Percentiles rank a stretch among this genome's conserved stretches.
These are phyloP conservation scores for Penicillium bialowiezense DNA, from an alignment of 495 filamentous ascomycete genomes.

Conservation along the genomic window DNA sequence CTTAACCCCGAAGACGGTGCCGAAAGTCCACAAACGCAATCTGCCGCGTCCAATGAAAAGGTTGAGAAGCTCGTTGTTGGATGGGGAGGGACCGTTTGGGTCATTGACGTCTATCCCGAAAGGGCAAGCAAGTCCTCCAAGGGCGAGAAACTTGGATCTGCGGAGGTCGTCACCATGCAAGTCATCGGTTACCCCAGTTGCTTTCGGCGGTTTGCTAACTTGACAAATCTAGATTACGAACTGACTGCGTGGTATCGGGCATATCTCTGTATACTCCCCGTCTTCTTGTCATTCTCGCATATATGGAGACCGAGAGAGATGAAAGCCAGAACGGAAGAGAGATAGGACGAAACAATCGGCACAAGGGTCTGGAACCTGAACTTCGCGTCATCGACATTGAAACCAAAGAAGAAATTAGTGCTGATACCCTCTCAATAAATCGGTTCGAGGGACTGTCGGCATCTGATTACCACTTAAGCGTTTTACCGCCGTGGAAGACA, in stretches of 20 bases:
- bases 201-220: conserved; percentile 5
- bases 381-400: conserved; percentile 84
- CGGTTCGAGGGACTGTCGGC: conserved; percentile 84
- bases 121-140: conserved; percentile 66
- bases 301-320: conserved; percentile 71
- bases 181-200: conserved; percentile 27
- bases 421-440: conserved; percentile 77
- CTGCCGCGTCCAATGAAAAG: conserved; percentile 28
- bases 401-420: conserved; percentile 74
- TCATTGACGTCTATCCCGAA: conserved; percentile 87
- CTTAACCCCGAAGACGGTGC: conserved; percentile 43
- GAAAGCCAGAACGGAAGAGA: conserved; percentile 28
- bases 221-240: conserved; percentile 64
- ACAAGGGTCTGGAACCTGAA: conserved; percentile 79
- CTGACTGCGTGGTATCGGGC: conserved; percentile 95
- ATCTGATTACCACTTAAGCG: conserved; percentile 85
- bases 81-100: conserved; percentile 95
- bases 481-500: conserved; percentile 70
- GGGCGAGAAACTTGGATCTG: conserved; percentile 70
- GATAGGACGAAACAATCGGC: conserved; percentile 57
- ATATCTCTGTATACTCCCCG: conserved; percentile 95
- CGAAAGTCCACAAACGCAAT: conserved; percentile 12
- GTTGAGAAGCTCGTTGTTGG: conserved; percentile 84
- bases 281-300: conserved; percentile 85
- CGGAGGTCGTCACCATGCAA: conserved; percentile 87